phyloP scores from a whole-genome alignment of 1,284 basidiomycete genomes.

The Mycena citricolor region DNA sequence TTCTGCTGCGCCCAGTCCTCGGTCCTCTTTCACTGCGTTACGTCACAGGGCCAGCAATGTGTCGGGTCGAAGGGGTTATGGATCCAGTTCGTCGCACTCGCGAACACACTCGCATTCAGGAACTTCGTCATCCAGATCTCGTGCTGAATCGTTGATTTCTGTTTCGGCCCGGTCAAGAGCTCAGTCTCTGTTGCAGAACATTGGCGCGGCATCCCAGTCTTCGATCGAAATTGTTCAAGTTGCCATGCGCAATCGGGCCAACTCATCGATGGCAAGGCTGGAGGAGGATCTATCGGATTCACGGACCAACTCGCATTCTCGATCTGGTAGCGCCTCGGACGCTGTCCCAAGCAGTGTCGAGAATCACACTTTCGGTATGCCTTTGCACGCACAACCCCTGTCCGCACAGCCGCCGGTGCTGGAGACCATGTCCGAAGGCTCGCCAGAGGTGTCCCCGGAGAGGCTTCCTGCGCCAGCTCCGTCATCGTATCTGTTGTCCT shows the following conservation, averaged over 20 bases:
- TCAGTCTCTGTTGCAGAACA: conserved; percentile 62
- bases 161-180: conserved; percentile 49
- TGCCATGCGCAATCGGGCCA: conserved; percentile 45
- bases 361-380: conserved; percentile 72
- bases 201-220: conserved; percentile 55
- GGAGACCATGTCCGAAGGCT: conserved; percentile 10
- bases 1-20: conserved; percentile 52
- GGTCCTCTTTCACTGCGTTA: conserved; percentile 51
- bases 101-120: conserved; percentile 31
- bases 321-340: conserved; percentile 52
- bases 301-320: conserved; percentile 39
- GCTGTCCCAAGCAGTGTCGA: conserved; percentile 49
- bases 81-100: conserved; percentile 31
- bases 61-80: conserved; percentile 28
- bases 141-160: conserved; percentile 38
- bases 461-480: neutral
- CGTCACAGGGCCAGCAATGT: conserved; percentile 41
- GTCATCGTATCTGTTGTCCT: conserved; percentile 7
- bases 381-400: conserved; percentile 38
- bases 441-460: too few species aligned
- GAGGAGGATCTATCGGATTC: conserved; percentile 45
- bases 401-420: conserved; percentile 20
- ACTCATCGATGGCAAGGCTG: conserved; percentile 62
- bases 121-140: conserved; percentile 36
- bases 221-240: conserved; percentile 56